Evolutionary conservation across 495 filamentous ascomycete species (phyloP), one percentile per base, ranked within the genome.

Genomic region (Podospora sp.): DNA sequence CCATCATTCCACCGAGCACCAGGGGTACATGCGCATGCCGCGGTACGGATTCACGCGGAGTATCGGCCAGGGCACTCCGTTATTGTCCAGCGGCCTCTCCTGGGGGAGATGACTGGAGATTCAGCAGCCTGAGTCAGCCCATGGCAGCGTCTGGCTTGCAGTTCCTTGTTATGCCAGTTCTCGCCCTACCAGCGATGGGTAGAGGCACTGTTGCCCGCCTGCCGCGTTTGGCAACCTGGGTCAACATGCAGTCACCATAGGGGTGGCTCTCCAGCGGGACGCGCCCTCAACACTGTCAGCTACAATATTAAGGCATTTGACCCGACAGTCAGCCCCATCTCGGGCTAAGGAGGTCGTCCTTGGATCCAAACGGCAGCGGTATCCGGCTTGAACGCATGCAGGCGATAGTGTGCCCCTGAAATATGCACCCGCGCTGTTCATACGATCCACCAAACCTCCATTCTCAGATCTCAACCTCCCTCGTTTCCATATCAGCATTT

Each of bases 101-200:
- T 18, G 25, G 26, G 20, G 3, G 22, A 21, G 20, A 21, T 35
- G 57, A 29, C 24, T 52, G 36, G 60, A 53, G 11, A 33, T 33
- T 24, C 26, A 40, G 11, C 26, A 20, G 40, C 52, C 63, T 65
- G 63, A 65, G 52, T 65, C 63, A 65, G 63, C 63, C 49, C 63
- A 50, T 57, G 33, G 51, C 52, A 65, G 27, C 29, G 16, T n/a
- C 11, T 24, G 6, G 14, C 22, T 60, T 21, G 35, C 25, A 33
- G n/a, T 36, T 29, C 26, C 25, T 33, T 60, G 20, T 9, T 22
- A 26, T 26, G 21, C 12, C 49, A 52, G 49, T 3, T 22, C 12
- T 16, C 3, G 16, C 18, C 3, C 49, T 18, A 12, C 12, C 49
- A 52, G 12, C 21, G 49, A 33, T 46, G 40, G 40, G 5, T 14